Evolutionary conservation across 2,329 filamentous ascomycete genomes (phyloP).

Genomic region (Fusarium ramigenum): DNA sequence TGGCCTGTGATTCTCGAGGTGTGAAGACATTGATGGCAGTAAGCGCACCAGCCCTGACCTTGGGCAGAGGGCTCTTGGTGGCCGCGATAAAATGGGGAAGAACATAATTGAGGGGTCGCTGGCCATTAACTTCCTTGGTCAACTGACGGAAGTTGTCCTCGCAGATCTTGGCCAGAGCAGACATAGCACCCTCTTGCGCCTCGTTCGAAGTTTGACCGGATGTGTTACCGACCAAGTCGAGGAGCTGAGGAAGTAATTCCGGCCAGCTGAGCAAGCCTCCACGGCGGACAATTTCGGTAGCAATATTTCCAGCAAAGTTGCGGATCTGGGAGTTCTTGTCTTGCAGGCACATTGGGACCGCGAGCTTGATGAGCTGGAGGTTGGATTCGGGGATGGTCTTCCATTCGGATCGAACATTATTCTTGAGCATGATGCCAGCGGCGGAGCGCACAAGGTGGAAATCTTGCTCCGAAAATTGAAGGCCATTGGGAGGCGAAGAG

Average conservation of each 20-base stretch:
- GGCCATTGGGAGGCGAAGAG: constrained; percentile 66
- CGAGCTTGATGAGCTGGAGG: constrained; percentile 80
- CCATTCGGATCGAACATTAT: constrained; percentile 82
- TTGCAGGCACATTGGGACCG: constrained; percentile 80
- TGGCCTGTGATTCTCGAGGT: constrained; percentile 81
- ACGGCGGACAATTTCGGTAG: constrained; percentile 87
- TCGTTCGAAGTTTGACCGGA: constrained; percentile 72
- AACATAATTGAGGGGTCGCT: constrained; percentile 86
- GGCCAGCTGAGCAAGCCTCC: constrained; percentile 92
- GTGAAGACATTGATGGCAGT: constrained; percentile 93
- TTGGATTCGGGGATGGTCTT: constrained; percentile 78
- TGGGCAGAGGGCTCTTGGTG: constrained; percentile 77
- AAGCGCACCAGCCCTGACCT: constrained; percentile 82
- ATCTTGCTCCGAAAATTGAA: constrained; percentile 67
- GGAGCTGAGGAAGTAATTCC: constrained; percentile 83
- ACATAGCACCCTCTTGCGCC: constrained; percentile 92
- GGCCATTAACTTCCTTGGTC: constrained; percentile 86
- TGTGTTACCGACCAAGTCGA: constrained; percentile 80
- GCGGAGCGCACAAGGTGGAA: constrained; percentile 84
- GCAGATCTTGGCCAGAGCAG: constrained; percentile 92
- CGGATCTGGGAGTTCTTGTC: constrained; percentile 86
- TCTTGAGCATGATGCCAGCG: constrained; percentile 94
- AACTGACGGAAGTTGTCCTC: constrained; percentile 92
- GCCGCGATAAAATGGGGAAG: constrained; percentile 92
- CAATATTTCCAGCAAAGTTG: constrained; percentile 89